A percentile compares a stretch with the other conserved stretches of the same genome.
Conservation (phyloP, 2,329 filamentous ascomycete species). For the Alternaria tenuissima region DNA sequence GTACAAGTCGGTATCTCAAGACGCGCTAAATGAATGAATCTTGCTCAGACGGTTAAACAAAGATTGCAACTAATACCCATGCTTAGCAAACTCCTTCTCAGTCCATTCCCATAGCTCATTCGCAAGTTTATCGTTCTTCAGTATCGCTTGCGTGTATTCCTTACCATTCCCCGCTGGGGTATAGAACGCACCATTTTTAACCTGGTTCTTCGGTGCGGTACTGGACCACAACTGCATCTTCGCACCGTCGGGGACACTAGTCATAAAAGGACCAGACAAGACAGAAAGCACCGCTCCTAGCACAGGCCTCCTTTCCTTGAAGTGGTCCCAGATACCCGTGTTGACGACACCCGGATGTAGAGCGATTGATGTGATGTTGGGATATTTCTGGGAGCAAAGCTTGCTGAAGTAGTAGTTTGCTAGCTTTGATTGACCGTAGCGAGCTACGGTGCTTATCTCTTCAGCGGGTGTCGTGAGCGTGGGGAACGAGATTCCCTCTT, state of each 20-base stretch:
- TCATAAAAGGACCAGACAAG: neutral
- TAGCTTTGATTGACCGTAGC: slow-evolving; percentile 58
- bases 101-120: slow-evolving; percentile 35
- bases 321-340: slow-evolving; percentile 35
- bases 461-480: slow-evolving; percentile 32
- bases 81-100: slow-evolving; percentile 25
- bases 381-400: slow-evolving; percentile 52
- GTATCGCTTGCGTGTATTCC: slow-evolving; percentile 6
- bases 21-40: neutral
- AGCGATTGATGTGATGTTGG: slow-evolving; percentile 49
- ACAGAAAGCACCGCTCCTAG: slow-evolving; percentile 1
- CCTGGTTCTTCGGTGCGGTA: slow-evolving; percentile 48
- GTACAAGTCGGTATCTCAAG: neutral
- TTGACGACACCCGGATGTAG: slow-evolving; percentile 57
- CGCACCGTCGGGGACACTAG: slow-evolving; percentile 30
- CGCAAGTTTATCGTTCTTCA: slow-evolving; percentile 20
- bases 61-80: neutral
- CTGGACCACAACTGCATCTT: slow-evolving; percentile 53
- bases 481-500: slow-evolving; percentile 44
- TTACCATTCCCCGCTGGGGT: slow-evolving; percentile 45
- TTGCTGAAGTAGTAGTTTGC: slow-evolving; percentile 56
- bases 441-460: neutral
- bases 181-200: slow-evolving; percentile 51
- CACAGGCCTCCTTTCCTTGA: neutral
- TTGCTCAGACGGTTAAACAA: neutral